A percentile compares a stretch with the other conserved stretches of the same genome.
These are phyloP conservation scores for Kwoniella sp. DNA, from an alignment of 768 basidiomycete genomes.

Conservation along the genomic window DNA sequence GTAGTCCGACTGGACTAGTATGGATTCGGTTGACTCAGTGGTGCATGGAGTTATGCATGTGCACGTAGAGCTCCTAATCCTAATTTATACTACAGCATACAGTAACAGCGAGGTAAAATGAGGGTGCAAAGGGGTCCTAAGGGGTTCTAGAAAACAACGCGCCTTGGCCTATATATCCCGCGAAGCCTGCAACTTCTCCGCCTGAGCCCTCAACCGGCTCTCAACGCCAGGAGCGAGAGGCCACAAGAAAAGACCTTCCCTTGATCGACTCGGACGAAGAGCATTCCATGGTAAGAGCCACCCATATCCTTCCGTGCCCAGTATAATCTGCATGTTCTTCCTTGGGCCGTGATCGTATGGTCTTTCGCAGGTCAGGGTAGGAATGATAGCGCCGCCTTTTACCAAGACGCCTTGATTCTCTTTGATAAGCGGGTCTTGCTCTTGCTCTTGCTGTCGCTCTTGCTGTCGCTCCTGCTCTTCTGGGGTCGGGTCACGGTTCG, in stretches of 20 bases:
- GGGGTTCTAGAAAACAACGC: background rate
- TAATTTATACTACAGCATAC: too few species aligned
- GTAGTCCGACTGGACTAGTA: too few species aligned
- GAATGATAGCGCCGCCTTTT: slow-evolving; percentile 24
- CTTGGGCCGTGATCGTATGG: slow-evolving; percentile 40
- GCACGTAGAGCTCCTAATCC: too few species aligned
- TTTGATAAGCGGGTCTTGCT: background rate
- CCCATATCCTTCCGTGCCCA: slow-evolving; percentile 30
- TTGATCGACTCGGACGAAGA: slow-evolving; percentile 17
- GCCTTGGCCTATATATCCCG: too few species aligned
- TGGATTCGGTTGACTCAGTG: too few species aligned
- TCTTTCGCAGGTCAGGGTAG: slow-evolving; percentile 23
- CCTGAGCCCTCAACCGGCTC: slow-evolving; percentile 14
- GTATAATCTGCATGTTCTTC: slow-evolving; percentile 37
- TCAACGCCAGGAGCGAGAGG: slow-evolving; percentile 25
- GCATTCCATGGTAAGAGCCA: slow-evolving; percentile 45
- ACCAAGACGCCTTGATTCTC: background rate
- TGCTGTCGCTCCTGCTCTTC: too few species aligned
- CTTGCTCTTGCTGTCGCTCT: too few species aligned
- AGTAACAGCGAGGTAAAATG: too few species aligned
- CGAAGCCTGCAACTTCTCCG: slow-evolving; percentile 8
- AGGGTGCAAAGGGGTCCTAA: too few species aligned
- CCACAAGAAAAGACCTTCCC: slow-evolving; percentile 37
- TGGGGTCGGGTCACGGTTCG: too few species aligned
- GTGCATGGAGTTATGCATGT: too few species aligned